Evolutionary conservation across 2,329 filamentous ascomycete genomes (phyloP).

Genomic region (Talaromyces pinophilus): DNA sequence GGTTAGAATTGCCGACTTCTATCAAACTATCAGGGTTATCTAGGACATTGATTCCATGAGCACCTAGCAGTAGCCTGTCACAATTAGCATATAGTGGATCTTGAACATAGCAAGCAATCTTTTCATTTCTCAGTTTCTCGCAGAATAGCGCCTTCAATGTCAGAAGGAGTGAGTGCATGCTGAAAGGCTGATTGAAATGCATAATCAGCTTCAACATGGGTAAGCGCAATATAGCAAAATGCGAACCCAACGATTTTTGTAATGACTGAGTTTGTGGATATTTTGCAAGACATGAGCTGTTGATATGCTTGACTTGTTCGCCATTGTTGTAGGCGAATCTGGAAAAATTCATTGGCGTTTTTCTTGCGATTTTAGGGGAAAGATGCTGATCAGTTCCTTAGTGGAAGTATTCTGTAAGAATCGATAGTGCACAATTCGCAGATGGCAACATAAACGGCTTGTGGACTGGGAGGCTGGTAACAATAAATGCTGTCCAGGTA

Average conservation of each 20-base stretch:
- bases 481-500: neutral
- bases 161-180: constrained; percentile 18
- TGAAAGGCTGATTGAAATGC: constrained; percentile 15
- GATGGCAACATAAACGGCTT: constrained; percentile 9
- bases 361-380: constrained; percentile 6
- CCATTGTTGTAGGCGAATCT: constrained; percentile 11
- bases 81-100: constrained; percentile 27
- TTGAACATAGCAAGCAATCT: constrained; percentile 29
- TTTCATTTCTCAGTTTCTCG: constrained; percentile 10
- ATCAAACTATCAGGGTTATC: constrained; percentile 38
- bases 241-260: constrained; percentile 14
- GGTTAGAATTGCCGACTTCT: constrained; percentile 37
- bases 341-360: constrained; percentile 13
- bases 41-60: constrained; percentile 27
- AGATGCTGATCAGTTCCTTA: constrained; percentile 6
- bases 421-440: constrained; percentile 17
- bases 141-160: constrained; percentile 13
- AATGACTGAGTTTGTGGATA: neutral
- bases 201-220: neutral
- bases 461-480: neutral
- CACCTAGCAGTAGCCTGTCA: constrained; percentile 22
- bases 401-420: constrained; percentile 13
- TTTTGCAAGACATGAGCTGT: constrained; percentile 4
- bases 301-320: constrained; percentile 14
- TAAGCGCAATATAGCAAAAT: constrained; percentile 13